Evolutionary conservation across 2,329 filamentous ascomycete genomes (phyloP).

Genomic region (Blastomyces emzantsi): DNA sequence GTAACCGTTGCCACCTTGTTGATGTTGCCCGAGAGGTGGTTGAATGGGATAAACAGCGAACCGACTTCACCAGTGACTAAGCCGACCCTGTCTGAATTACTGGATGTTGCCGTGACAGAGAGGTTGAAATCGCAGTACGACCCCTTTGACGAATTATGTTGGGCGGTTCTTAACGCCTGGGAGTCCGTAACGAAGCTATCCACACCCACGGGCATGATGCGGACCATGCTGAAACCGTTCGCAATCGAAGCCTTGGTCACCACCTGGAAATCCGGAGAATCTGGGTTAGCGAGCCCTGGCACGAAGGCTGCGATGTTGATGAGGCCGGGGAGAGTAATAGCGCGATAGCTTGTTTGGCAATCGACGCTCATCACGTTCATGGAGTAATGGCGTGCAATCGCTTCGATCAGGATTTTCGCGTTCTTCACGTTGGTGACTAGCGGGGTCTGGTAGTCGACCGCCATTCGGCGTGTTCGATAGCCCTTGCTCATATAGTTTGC

Average conservation of each 20-base stretch:
- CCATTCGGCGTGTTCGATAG: constrained; percentile 94
- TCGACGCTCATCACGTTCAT: constrained; percentile 76
- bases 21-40: constrained; percentile 70
- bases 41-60: constrained; percentile 74
- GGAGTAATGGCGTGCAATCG: constrained; percentile 79
- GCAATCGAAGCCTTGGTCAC: constrained; percentile 66
- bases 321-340: constrained; percentile 61
- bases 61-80: constrained; percentile 64
- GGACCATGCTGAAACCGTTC: constrained; percentile 70
- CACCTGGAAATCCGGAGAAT: constrained; percentile 58
- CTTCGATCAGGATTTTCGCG: constrained; percentile 93
- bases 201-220: constrained; percentile 66
- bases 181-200: constrained; percentile 65
- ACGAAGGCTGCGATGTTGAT: constrained; percentile 76
- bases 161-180: constrained; percentile 59
- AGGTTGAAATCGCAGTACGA: constrained; percentile 72
- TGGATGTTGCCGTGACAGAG: constrained; percentile 63
- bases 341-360: constrained; percentile 82
- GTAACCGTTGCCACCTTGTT: constrained; percentile 74
- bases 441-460: constrained; percentile 94
- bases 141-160: constrained; percentile 58
- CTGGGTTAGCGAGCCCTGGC: constrained; percentile 57
- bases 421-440: constrained; percentile 99
- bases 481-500: constrained; percentile 99
- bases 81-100: constrained; percentile 65